Evolutionary conservation across 768 basidiomycete species (phyloP).

Genomic region (Termitomyces sp.): DNA sequence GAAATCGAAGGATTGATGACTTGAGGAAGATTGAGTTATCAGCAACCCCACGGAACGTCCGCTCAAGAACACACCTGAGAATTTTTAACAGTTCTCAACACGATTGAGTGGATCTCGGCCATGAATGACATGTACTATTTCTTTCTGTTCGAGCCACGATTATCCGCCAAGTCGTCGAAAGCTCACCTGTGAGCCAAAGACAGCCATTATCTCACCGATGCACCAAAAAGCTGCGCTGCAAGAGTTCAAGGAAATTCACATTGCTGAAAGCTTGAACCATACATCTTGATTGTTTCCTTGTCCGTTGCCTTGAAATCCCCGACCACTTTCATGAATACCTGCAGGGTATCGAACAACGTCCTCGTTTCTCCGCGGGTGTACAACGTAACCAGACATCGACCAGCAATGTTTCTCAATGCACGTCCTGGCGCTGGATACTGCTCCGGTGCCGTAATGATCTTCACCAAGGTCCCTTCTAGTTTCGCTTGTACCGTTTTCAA

Average conservation of each 20-base stretch:
- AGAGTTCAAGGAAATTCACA: slow-evolving; percentile 7
- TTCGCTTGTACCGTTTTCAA: slow-evolving; percentile 59
- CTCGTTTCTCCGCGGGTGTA: slow-evolving; percentile 81
- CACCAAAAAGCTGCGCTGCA: slow-evolving; percentile 78
- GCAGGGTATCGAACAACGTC: slow-evolving; percentile 83
- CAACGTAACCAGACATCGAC: slow-evolving; percentile 68
- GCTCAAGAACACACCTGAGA: slow-evolving; percentile 52
- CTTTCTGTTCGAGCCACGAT: not conserved
- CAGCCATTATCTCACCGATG: slow-evolving; percentile 84
- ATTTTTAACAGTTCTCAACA: slow-evolving; percentile 65
- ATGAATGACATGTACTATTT: slow-evolving; percentile 91
- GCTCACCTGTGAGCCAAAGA: slow-evolving; percentile 78
- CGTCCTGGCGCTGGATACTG: slow-evolving; percentile 83
- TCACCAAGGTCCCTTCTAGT: slow-evolving; percentile 61
- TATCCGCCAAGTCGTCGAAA: not conserved
- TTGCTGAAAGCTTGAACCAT: slow-evolving; percentile 20
- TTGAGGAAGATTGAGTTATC: slow-evolving; percentile 24
- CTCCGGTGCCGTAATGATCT: slow-evolving; percentile 58
- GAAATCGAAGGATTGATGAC: slow-evolving; percentile 78
- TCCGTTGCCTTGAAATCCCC: slow-evolving; percentile 65
- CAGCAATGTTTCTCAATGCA: slow-evolving; percentile 73
- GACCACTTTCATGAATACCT: slow-evolving; percentile 69
- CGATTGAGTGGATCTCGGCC: slow-evolving; percentile 69
- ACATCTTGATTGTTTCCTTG: slow-evolving; percentile 66
- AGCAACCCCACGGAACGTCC: not conserved